phyloP scores from a whole-genome alignment of 768 basidiomycete genomes.

The Psilocybe tampanensis region DNA sequence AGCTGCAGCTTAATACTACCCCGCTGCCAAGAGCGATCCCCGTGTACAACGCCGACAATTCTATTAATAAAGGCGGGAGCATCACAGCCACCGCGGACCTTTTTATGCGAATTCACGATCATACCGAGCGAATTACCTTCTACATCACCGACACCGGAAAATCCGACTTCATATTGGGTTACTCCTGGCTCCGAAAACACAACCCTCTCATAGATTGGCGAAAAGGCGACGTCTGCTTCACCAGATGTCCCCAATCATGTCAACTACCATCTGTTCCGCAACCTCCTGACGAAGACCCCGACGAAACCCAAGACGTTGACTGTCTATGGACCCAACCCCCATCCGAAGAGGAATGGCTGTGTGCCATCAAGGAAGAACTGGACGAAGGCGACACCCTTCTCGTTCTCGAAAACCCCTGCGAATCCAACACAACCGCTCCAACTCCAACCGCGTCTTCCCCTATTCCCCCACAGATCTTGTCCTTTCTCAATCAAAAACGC shows the following conservation, averaged over 20 bases:
- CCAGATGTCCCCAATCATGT: slow-evolving; percentile 6
- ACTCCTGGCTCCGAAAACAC: slow-evolving; percentile 23
- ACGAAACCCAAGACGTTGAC: too few species aligned
- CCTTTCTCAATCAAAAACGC: background rate
- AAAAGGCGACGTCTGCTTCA: slow-evolving; percentile 11
- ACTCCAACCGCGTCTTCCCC: background rate
- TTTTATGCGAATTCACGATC: slow-evolving; percentile 18
- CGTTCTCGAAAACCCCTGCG: background rate
- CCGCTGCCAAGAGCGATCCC: slow-evolving; percentile 16
- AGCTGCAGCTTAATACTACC: background rate
- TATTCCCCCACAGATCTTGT: background rate
- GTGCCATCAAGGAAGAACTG: background rate
- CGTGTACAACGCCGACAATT: slow-evolving; percentile 24
- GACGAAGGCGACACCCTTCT: background rate
- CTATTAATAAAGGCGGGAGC: slow-evolving; percentile 17
- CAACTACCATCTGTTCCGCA: background rate
- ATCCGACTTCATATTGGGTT: slow-evolving; percentile 18
- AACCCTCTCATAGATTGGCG: slow-evolving; percentile 23
- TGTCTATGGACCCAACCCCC: background rate
- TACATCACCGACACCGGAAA: slow-evolving; percentile 24
- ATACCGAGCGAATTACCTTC: slow-evolving; percentile 20
- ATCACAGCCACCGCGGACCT: slow-evolving; percentile 22
- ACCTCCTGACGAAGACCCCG: too few species aligned
- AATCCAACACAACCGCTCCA: slow-evolving; percentile 2
- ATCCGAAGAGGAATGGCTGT: background rate